Percentiles rank a stretch among this genome's conserved stretches.
Conservation (phyloP, 257 asterid species). For the Knoxia roxburghii region DNA sequence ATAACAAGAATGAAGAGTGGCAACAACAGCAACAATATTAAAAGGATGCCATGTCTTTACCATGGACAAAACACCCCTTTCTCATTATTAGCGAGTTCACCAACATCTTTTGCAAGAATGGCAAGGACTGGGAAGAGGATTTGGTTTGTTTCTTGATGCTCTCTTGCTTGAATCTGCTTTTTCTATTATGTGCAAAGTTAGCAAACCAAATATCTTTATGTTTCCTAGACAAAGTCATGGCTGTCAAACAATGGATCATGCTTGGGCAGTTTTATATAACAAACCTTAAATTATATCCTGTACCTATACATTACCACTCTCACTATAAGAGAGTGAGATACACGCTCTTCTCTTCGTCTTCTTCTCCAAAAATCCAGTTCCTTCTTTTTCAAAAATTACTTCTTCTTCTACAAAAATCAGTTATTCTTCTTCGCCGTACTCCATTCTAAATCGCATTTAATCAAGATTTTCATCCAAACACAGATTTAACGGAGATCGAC, state of each 20-base stretch:
- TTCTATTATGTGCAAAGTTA: slow-evolving; percentile 69
- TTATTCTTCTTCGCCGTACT: no score
- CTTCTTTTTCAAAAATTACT: no score
- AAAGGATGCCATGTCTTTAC: slow-evolving; percentile 94
- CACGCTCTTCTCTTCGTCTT: no score
- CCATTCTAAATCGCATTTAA: no score
- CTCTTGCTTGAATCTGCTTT: slow-evolving; percentile 96
- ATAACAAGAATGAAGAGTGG: slow-evolving; percentile 86
- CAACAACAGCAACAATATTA: slow-evolving; percentile 95
- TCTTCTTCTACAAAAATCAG: no score
- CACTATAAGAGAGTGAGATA: no score
- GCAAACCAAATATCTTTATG: slow-evolving; percentile 4
- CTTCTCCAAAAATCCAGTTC: no score
- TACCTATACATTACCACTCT: no score
- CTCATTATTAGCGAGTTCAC: slow-evolving; percentile 78
- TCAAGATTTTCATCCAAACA: no score
- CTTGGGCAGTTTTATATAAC: background rate
- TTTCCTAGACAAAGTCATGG: slow-evolving; percentile 1
- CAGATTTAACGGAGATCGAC: no score
- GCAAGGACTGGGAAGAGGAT: slow-evolving; percentile 91
- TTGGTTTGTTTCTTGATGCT: slow-evolving; percentile 76
- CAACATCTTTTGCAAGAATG: slow-evolving; percentile 94
- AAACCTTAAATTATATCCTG: no score
- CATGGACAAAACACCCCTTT: slow-evolving; percentile 69
- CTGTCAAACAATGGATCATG: background rate